Evolutionary conservation across 2,329 filamentous ascomycete species (phyloP), one percentile per base, ranked within the genome.

Genomic region (Neonectria hederae): DNA sequence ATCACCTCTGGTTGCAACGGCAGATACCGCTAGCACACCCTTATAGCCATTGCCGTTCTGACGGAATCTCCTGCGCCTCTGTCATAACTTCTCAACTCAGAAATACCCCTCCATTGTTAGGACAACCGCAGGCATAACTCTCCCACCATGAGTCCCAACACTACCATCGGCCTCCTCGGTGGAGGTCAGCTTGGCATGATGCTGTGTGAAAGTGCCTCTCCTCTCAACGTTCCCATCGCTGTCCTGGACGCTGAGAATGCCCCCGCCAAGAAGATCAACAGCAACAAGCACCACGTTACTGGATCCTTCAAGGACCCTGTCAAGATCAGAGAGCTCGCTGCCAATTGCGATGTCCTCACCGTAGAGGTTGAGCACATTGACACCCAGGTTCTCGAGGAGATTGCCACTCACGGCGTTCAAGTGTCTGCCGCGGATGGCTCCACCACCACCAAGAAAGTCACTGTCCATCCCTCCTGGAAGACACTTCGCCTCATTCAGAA

Each of bases 341-440:
- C 86, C 42, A 81, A 84, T 35, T 93, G 90, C 72, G 92, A 97
- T 76, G 88, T 97, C 17, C 83, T 97, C 65, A 97, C 94, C 0
- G 92, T 97, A 14, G 95, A 98, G 80, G 97, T 97, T 68, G 95
- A 98, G 83, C 95, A 97, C 80, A 91, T 97, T 63, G 89, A 97
- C 78, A 96, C 93, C n/a, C 84, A 93, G 57, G 90, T 96, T 24
- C 86, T 97, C 5, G 93, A 97, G 79, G 92, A 97, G 75, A 89
- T 97, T 62, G 88, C 87, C 5, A 87, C 87, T 17, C 82, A 84
- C 57, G 88, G 90, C 35, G 88, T 91, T 4, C 80, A 89, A 22
- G 80, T 80, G 8, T 49, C 54, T 7, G 24, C 45, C 17, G 45
- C 45, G 5, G 67, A 69, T 11, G 71, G 71, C 28, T 76, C 74